A percentile compares a stretch with the other conserved stretches of the same genome.
phyloP scores from a whole-genome alignment of 805 yeast genomes.

The Zygoascus biomembranicola region DNA sequence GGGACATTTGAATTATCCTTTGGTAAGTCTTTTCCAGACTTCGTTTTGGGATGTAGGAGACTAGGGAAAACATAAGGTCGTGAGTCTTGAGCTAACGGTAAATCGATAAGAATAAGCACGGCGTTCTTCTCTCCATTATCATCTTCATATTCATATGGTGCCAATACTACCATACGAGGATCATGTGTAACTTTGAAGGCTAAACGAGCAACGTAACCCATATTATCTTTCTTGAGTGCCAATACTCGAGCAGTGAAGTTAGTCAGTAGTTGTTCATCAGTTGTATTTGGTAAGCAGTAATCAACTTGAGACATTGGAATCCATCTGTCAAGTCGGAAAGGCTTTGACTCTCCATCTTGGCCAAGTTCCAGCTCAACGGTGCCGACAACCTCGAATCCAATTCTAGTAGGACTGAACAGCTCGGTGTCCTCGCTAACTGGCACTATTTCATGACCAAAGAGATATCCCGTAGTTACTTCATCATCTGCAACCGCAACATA shows the following conservation, averaged over 20 bases:
- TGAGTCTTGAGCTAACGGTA: constrained; percentile 75
- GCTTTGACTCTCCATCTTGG: neutral
- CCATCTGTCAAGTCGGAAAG: constrained; percentile 46
- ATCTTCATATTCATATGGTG: constrained; percentile 37
- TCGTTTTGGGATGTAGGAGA: constrained; percentile 30
- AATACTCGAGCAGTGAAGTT: constrained; percentile 41
- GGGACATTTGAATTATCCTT: neutral
- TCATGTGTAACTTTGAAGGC: constrained; percentile 35
- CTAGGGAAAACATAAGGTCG: constrained; percentile 40
- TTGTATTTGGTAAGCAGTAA: constrained; percentile 40
- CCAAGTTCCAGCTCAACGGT: constrained; percentile 1
- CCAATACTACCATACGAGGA: constrained; percentile 40
- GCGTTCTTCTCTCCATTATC: constrained; percentile 4
- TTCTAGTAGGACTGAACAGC: constrained; percentile 10
- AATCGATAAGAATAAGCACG: constrained; percentile 39
- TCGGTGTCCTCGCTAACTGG: constrained; percentile 22
- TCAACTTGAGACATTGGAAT: constrained; percentile 52
- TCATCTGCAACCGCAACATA: constrained; percentile 30
- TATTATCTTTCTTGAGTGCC: constrained; percentile 40
- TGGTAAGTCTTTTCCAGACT: constrained; percentile 25
- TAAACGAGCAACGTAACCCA: constrained; percentile 53
- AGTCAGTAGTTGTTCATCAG: constrained; percentile 22
- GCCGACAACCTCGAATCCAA: constrained; percentile 60
- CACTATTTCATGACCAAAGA: constrained; percentile 53
- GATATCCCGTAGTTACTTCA: constrained; percentile 50